These are phyloP conservation scores for Leccinum aurantiacum DNA, from an alignment of 768 basidiomycete genomes.

Conservation along the genomic window DNA sequence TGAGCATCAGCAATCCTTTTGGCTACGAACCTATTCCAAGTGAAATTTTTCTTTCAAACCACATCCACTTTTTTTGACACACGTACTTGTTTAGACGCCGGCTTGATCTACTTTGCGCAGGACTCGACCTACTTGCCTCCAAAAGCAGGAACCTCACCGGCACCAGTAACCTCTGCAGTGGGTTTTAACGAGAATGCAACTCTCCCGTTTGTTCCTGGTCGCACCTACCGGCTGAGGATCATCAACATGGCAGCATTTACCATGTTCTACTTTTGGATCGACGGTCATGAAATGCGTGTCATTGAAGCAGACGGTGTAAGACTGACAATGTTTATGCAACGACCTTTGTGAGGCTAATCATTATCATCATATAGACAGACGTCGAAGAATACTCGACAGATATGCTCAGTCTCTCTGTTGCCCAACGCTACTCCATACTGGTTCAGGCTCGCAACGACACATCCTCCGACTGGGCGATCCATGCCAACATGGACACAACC, in stretches of 20 bases:
- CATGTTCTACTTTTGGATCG: slow-evolving; percentile 85
- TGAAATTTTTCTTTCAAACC: slow-evolving; percentile 27
- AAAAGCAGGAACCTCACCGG: slow-evolving; percentile 44
- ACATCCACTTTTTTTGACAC: background rate
- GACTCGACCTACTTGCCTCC: slow-evolving; percentile 69
- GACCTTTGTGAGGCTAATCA: background rate
- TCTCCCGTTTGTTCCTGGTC: slow-evolving; percentile 77
- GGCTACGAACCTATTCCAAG: slow-evolving; percentile 91
- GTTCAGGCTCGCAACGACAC: slow-evolving; percentile 90
- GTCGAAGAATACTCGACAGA: slow-evolving; percentile 71
- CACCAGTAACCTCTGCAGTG: slow-evolving; percentile 54
- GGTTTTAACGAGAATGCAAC: slow-evolving; percentile 89
- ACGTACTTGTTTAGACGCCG: slow-evolving; percentile 52
- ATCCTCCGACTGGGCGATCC: slow-evolving; percentile 81
- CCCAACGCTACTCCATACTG: slow-evolving; percentile 91
- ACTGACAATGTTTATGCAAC: slow-evolving; percentile 4
- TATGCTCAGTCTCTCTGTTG: slow-evolving; percentile 72
- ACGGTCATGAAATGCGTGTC: slow-evolving; percentile 81
- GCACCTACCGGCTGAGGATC: slow-evolving; percentile 87
- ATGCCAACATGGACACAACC: slow-evolving; percentile 83
- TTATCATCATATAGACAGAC: slow-evolving; percentile 55
- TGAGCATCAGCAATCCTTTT: slow-evolving; percentile 72
- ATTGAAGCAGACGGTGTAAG: slow-evolving; percentile 84
- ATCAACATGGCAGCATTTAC: slow-evolving; percentile 79
- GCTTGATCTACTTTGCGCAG: slow-evolving; percentile 80